Conservation (phyloP, 1,139 yeast genomes). For the Kurtzmaniella quercitrusa region DNA sequence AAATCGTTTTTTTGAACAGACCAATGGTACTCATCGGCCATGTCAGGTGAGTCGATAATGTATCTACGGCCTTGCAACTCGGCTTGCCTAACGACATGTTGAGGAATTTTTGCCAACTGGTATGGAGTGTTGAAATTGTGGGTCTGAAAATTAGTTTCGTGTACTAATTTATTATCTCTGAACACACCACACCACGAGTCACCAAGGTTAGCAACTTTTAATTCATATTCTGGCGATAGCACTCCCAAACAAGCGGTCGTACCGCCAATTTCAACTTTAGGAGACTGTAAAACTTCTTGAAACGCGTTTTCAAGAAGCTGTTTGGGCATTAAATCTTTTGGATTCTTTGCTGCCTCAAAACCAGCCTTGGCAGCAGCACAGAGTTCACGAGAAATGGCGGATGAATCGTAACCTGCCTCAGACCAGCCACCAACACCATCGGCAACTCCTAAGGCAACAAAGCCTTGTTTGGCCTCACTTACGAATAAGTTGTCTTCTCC, state of each 20-base stretch:
- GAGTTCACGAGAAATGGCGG: conserved; percentile 71
- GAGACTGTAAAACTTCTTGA: conserved; percentile 45
- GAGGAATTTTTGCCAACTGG: conserved; percentile 84
- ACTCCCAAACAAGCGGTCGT: conserved; percentile 90
- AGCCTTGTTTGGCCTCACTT: conserved; percentile 41
- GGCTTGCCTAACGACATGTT: conserved; percentile 52
- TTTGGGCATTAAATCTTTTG: conserved; percentile 33
- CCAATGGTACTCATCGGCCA: conserved; percentile 49
- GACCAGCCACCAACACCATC: conserved; percentile 99
- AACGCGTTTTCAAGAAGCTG: conserved; percentile 55
- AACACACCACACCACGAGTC: conserved; percentile 95
- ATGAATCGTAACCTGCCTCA: conserved; percentile 85
- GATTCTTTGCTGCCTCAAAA: conserved; percentile 20
- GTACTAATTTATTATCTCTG: conserved; percentile 57
- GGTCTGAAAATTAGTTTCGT: conserved; percentile 74
- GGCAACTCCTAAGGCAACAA: conserved; percentile 79
- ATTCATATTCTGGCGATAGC: conserved; percentile 45
- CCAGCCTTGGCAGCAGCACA: conserved; percentile 38
- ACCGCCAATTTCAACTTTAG: conserved; percentile 84
- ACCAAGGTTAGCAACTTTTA: conserved; percentile 78
- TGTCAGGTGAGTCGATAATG: conserved; percentile 52
- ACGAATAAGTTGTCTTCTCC: conserved; percentile 88
- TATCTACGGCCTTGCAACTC: conserved; percentile 55
- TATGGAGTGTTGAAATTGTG: conserved; percentile 90
- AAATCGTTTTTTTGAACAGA: conserved; percentile 65